These are phyloP conservation scores for Ustilago hordei DNA, from an alignment of 1,284 basidiomycete genomes.

Conservation along the genomic window DNA sequence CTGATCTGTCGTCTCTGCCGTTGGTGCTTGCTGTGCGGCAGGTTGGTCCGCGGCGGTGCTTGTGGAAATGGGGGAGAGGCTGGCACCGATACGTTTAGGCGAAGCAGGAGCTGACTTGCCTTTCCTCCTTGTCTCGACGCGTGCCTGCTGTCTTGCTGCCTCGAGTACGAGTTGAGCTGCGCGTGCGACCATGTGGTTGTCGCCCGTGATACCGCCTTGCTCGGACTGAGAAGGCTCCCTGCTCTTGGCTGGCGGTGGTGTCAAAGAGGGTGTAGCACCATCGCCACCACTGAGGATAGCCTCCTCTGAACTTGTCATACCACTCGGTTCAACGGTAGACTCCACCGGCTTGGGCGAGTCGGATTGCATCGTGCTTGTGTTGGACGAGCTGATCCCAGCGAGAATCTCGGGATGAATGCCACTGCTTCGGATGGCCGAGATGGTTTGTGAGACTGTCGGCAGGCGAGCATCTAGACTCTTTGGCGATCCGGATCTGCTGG, in stretches of 20 bases:
- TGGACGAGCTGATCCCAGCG: constrained; percentile 4
- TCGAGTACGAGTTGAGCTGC: constrained; percentile 54
- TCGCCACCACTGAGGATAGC: constrained; percentile 14
- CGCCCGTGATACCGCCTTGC: constrained; percentile 10
- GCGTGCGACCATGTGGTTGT: constrained; percentile 49
- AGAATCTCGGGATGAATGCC: constrained; percentile 42
- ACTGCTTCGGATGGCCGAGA: constrained; percentile 34
- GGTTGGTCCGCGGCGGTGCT: constrained; percentile 3
- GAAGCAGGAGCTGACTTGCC: constrained; percentile 48
- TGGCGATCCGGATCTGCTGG: neutral
- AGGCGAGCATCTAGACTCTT: neutral
- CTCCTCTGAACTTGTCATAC: neutral
- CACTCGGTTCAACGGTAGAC: neutral
- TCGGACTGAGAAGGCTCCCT: constrained; percentile 25
- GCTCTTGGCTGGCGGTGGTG: constrained; percentile 31
- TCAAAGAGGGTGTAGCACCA: constrained; percentile 16
- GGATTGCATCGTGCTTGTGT: constrained; percentile 1
- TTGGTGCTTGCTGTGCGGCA: neutral
- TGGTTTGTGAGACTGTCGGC: constrained; percentile 39
- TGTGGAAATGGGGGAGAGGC: constrained; percentile 28
- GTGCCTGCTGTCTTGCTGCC: constrained; percentile 51
- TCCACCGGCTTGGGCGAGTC: neutral
- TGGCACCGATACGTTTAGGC: constrained; percentile 31
- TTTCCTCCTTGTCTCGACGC: constrained; percentile 42
- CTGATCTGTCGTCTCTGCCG: neutral